These are phyloP conservation scores for Podaxis sp. DNA, from an alignment of 768 basidiomycete species.

Conservation along the genomic window DNA sequence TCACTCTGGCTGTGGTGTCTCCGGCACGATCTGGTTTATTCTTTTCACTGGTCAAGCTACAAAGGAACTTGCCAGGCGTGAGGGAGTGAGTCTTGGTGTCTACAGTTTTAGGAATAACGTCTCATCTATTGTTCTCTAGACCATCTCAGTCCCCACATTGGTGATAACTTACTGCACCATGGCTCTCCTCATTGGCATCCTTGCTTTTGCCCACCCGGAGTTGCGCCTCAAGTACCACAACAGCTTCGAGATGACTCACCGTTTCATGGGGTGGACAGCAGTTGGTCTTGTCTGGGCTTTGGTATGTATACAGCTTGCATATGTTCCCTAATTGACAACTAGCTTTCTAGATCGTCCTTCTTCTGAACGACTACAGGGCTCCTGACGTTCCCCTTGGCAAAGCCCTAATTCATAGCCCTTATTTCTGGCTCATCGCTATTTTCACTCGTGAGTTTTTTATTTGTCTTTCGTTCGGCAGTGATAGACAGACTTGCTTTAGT, in stretches of 20 bases:
- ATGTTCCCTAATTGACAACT: not conserved
- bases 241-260: constrained; percentile 54
- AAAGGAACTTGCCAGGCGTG: constrained; percentile 30
- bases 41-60: constrained; percentile 45
- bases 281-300: constrained; percentile 14
- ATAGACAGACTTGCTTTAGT: constrained; percentile 29
- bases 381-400: constrained; percentile 34
- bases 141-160: constrained; percentile 16
- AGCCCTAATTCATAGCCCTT: constrained; percentile 43
- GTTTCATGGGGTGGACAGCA: constrained; percentile 40
- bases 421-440: constrained; percentile 46
- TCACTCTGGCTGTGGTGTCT: constrained; percentile 52
- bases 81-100: constrained; percentile 29
- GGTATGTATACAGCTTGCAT: not conserved
- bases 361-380: constrained; percentile 31
- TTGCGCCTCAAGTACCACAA: constrained; percentile 49
- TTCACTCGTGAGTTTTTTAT: constrained; percentile 23
- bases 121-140: not conserved
- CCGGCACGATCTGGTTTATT: constrained; percentile 54
- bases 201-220: constrained; percentile 48
- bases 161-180: constrained; percentile 39
- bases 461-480: constrained; percentile 18
- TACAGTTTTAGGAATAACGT: constrained; percentile 27
- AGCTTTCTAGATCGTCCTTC: constrained; percentile 11
- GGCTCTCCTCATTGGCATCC: constrained; percentile 46